Conservation (phyloP, 2,329 filamentous ascomycete species). For the Talaromyces sp. region DNA sequence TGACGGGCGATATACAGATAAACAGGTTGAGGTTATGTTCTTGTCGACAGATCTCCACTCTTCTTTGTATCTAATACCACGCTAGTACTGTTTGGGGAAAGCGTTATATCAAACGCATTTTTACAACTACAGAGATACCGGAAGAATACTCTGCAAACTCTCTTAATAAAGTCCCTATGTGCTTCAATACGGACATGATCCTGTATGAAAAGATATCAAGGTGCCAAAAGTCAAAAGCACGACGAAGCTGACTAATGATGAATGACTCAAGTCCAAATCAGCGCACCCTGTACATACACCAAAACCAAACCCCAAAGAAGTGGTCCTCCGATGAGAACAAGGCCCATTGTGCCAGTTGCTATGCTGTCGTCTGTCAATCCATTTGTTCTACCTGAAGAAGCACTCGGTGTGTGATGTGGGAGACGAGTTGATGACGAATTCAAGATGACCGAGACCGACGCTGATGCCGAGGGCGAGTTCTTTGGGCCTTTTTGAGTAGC, state of each 20-base stretch:
- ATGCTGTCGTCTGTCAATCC: neutral
- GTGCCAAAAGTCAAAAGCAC: neutral
- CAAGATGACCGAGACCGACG: neutral
- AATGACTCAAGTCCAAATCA: neutral
- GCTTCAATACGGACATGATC: neutral
- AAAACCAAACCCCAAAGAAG: conserved; percentile 1
- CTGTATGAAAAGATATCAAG: neutral
- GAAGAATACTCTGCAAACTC: neutral
- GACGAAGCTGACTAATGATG: neutral
- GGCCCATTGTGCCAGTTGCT: neutral
- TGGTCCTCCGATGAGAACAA: neutral
- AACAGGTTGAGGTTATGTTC: too few species aligned
- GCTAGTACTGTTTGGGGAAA: neutral
- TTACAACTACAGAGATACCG: too few species aligned
- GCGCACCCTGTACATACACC: neutral
- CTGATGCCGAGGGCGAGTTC: neutral
- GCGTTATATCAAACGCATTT: too few species aligned
- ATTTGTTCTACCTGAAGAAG: neutral
- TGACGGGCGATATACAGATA: too few species aligned
- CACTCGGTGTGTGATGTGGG: neutral
- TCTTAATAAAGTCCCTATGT: neutral
- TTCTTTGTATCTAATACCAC: neutral
- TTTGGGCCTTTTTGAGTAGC: neutral
- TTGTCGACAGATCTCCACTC: too few species aligned
- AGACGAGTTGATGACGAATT: neutral